Base-by-base conservation (phyloP, 306 rosid genomes). In the Rosa persica region DNA sequence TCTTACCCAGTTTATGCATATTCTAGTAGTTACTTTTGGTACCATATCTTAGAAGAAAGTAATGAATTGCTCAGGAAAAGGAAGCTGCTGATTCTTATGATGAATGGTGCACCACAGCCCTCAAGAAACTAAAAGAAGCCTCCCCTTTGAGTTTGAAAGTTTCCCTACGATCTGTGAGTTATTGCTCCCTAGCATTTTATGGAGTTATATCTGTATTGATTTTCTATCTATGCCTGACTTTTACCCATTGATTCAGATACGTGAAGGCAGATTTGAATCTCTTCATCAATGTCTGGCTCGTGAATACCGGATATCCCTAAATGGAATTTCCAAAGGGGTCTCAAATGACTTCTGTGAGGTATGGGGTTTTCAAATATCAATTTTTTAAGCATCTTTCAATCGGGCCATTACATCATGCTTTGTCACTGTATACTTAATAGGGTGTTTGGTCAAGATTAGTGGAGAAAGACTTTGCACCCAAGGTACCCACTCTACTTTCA, bases 71-170 rank as follows among this genome's bases (percentile, higher is more conserved):
- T 77, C 90, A 95, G 99, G 97, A 89, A 83, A 89, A 89, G 83
- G 98, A 89, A 75, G 91, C 89, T 70, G 88, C 88, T 0, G 90
- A 87, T 47, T 79, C 90, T 62, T 44, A 23, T 55, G 93, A 93
- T 55, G 86, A 84, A 81, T 95, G 98, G 97, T 89, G 87, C 87
- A 79, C 44, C 75, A 68, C 84, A 57, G 75, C 88, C 67, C 93
- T 93, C 54, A 77, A 69, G 82, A 88, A 84, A 83, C 76, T 96
- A 51, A 86, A 62, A 81, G 97, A 86, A 79, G 98, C 99, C 79
- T 93, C 99, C 46, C 99, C 99, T 7, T 82, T 96, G 86, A 86
- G 94, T 84, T 89, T 96, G 86, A 96, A 88, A 91, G 90, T 96
- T 80, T 86, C 86, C 48, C 76, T 96, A 78, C 86, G 73, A 89